Base-by-base conservation (phyloP, 129 eudicot species). In the Heracleum sosnowskyi region DNA sequence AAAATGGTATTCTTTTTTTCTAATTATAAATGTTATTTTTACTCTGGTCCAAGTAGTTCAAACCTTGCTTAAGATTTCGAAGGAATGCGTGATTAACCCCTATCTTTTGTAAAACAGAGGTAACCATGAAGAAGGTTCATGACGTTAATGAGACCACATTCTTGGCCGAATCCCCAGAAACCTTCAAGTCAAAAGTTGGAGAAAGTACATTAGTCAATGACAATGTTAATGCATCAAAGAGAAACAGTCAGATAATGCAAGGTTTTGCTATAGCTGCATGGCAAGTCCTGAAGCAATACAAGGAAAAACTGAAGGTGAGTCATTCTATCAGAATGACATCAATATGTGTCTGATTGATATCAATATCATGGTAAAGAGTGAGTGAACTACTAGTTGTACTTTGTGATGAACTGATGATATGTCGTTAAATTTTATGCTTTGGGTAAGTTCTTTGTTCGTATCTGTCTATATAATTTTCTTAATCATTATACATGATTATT, bases 271-370 rank as follows among this genome's bases (percentile, higher is more conserved):
- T n/a, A n/a, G n/a, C n/a, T n/a, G n/a, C n/a, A n/a, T n/a, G n/a
- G n/a, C n/a, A n/a, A n/a, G n/a, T n/a, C n/a, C n/a, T n/a, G n/a
- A n/a, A n/a, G n/a, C n/a, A n/a, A n/a, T n/a, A n/a, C 69, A 93
- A 90, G 78, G 78, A 79, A 69, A 89, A 89, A 79, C 78, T 90
- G 34, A 85, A 88, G 94, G 98, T 93, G 79, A 47, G 24, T 7
- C 55, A 47, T 47, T 24, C 46, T 42, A 8, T 16, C 24, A 47
- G 16, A 17, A 47, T 6, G 4, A 47, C 20, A 47, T 47, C 55
- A n/a, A n/a, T n/a, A n/a, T n/a, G n/a, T n/a, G n/a, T n/a, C n/a
- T n/a, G n/a, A n/a, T n/a, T n/a, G n/a, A 46, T 13, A 47, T 47
- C n/a, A n/a, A 24, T 16, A 16, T 47, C 24, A 7, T 63, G 68